Percentiles rank a stretch among this genome's conserved stretches.
phyloP scores from a whole-genome alignment of 495 filamentous ascomycete species.

The Aspergillus bertholletiae region DNA sequence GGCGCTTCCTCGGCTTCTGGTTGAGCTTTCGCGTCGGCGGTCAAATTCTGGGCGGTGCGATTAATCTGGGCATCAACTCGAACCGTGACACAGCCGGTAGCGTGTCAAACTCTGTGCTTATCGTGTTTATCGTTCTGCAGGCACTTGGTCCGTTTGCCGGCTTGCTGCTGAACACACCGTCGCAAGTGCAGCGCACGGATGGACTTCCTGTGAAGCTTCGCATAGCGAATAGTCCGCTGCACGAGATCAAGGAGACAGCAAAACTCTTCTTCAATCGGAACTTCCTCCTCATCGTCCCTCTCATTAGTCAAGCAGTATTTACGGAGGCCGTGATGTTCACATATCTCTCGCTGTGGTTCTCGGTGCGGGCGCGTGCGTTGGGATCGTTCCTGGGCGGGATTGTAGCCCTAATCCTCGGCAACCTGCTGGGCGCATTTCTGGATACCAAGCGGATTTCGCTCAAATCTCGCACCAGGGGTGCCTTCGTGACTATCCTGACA shows the following conservation, averaged over 20 bases:
- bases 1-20: conserved; percentile 59
- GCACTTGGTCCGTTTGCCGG: conserved; percentile 52
- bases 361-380: conserved; percentile 57
- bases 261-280: conserved; percentile 49
- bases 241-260: conserved; percentile 49
- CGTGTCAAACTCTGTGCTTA: conserved; percentile 58
- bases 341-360: conserved; percentile 57
- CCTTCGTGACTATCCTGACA: conserved; percentile 42
- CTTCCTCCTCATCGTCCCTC: conserved; percentile 55
- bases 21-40: conserved; percentile 57
- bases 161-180: conserved; percentile 49
- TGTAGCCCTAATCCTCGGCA: conserved; percentile 53
- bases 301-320: conserved; percentile 60
- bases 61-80: conserved; percentile 60
- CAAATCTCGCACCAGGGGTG: conserved; percentile 42
- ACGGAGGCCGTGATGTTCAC: conserved; percentile 62
- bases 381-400: conserved; percentile 60
- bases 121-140: conserved; percentile 61
- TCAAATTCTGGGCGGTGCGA: conserved; percentile 61
- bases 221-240: conserved; percentile 42
- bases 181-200: conserved; percentile 53
- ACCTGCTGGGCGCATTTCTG: conserved; percentile 53
- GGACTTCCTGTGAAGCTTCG: conserved; percentile 49
- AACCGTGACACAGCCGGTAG: conserved; percentile 50
- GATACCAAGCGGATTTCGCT: conserved; percentile 47